Conservation (phyloP, 345 rosid species). For the Aquilaria malaccensis region DNA sequence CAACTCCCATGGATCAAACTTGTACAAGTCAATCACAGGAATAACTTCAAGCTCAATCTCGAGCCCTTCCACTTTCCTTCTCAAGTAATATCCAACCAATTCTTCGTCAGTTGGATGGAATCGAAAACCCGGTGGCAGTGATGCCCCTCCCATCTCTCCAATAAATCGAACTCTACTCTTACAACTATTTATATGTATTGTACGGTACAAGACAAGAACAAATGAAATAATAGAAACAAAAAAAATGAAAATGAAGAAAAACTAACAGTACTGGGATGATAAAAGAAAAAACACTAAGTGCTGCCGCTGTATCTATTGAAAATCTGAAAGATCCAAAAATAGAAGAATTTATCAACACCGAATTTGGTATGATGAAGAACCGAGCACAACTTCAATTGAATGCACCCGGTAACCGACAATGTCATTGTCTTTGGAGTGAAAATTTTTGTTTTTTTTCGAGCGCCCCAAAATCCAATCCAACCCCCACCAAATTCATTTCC, state of each 20-base stretch:
- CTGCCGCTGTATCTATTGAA: slow-evolving; percentile 44
- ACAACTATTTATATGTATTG: no score
- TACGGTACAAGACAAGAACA: neutral
- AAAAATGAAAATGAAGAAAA: slow-evolving; percentile 1
- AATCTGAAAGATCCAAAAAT: slow-evolving; percentile 79
- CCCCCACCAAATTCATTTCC: slow-evolving; percentile 21
- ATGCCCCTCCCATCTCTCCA: slow-evolving; percentile 49
- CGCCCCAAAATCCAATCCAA: slow-evolving; percentile 15
- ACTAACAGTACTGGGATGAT: no score
- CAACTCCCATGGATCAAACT: slow-evolving; percentile 93
- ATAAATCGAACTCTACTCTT: neutral
- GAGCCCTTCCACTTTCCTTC: slow-evolving; percentile 55
- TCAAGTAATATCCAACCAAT: slow-evolving; percentile 71
- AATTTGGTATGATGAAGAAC: slow-evolving; percentile 43
- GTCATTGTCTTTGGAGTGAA: slow-evolving; percentile 44
- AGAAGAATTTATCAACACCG: slow-evolving; percentile 46
- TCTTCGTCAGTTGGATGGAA: slow-evolving; percentile 95
- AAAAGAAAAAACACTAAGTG: slow-evolving; percentile 18
- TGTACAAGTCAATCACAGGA: slow-evolving; percentile 73
- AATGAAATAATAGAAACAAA: slow-evolving; percentile 1
- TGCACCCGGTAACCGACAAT: slow-evolving; percentile 40
- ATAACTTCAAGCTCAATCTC: slow-evolving; percentile 80
- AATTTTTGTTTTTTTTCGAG: slow-evolving; percentile 22
- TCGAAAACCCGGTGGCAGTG: slow-evolving; percentile 84
- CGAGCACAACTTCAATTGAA: slow-evolving; percentile 43